A percentile compares a stretch with the other conserved stretches of the same genome.
Conservation (phyloP, 1,284 basidiomycete species). For the Sporisorium reilianum region DNA sequence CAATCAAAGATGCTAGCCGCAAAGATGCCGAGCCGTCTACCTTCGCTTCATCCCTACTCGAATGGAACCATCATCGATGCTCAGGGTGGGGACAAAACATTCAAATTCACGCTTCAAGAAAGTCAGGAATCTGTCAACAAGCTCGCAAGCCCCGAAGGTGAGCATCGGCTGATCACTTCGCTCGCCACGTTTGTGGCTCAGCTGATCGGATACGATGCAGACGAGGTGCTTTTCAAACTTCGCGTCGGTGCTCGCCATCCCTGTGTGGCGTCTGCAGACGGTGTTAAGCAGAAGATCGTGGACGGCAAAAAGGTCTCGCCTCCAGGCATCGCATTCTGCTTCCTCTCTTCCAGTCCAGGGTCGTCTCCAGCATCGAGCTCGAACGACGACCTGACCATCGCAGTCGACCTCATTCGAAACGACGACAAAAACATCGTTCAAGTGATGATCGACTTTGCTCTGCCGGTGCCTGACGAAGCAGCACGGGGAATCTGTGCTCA, state of each 20-base stretch:
- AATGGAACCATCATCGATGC: background rate
- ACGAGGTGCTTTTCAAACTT: constrained; percentile 17
- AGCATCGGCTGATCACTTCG: background rate
- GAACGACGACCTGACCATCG: background rate
- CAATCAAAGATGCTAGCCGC: background rate
- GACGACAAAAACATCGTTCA: background rate
- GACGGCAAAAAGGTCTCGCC: background rate
- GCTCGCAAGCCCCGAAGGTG: background rate
- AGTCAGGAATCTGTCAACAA: background rate
- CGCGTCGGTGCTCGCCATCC: background rate
- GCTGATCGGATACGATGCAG: constrained; percentile 9
- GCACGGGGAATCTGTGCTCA: constrained; percentile 7
- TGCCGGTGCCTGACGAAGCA: background rate
- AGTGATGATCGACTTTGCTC: constrained; percentile 5
- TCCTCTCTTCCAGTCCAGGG: background rate
- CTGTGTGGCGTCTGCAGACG: background rate
- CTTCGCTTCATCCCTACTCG: constrained; percentile 20
- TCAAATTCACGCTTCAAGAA: constrained; percentile 2
- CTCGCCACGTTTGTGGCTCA: constrained; percentile 12
- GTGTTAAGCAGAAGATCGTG: background rate
- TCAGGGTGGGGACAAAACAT: background rate
- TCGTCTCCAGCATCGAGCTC: background rate
- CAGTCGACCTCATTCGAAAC: background rate
- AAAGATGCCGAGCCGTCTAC: constrained; percentile 14
- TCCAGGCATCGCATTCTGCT: constrained; percentile 2